Base-by-base conservation (phyloP, 371 early-diverging fungal species). In the Zancudomyces culisetae region DNA sequence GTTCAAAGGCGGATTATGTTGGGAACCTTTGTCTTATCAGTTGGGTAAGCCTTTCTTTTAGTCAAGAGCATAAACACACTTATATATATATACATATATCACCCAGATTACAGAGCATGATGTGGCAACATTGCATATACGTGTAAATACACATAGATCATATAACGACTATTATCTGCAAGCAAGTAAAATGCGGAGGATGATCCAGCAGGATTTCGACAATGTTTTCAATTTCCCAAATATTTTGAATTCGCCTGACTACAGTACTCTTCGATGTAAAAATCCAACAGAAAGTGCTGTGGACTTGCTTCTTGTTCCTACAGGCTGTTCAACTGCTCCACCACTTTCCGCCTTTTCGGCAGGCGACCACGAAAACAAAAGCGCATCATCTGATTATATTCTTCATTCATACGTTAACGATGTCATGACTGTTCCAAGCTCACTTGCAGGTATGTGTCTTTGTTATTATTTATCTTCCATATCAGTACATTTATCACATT, bases 351-450 rank as follows among this genome's bases (percentile, higher is more conserved):
- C 52, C 18, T 43, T 24, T 42, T 19, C 40, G 26, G 23, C 2
- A 23, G n/a, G 42, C 3, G n/a, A 10, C 6, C 55, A 51, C 8
- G 61, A 59, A 49, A 52, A 15, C 45, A 30, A 23, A 41, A 19
- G 8, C 8, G 20, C 45, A 45, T 8, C 6, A 45, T 10, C 12
- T 10, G 45, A 45, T 6, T 12, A 6, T 20, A 45, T 6, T 12
- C 19, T 20, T 6, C 20, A 22, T 12, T 50, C 39, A 50, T 91
- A 83, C 56, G 69, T 83, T 39, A 81, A 87, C 57, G 93, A 92
- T 64, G 81, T 87, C 29, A 75, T 91, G 76, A 90, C 90, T 0
- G 77, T 90, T 4, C 87, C 93, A 3, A 84, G 85, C 4, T 85
- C 80, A 57, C 66, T 92, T 45, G 91, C 88, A 0, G 93, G 52